Evolutionary conservation across 1,284 basidiomycete species (phyloP).

Genomic region (Cryptococcus maquisensis): DNA sequence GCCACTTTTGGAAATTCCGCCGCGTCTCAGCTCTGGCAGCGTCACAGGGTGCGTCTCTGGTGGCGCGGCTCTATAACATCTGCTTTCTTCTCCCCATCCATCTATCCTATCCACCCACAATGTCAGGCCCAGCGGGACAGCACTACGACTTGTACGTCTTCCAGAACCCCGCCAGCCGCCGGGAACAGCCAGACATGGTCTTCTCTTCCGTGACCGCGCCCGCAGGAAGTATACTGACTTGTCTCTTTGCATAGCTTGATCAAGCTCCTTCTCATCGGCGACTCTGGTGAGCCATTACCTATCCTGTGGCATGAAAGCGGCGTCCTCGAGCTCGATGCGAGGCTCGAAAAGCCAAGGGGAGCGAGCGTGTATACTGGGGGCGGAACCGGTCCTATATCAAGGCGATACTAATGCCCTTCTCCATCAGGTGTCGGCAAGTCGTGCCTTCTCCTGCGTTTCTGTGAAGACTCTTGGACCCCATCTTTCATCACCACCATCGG

Average conservation of each 20-base stretch:
- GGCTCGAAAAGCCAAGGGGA: neutral
- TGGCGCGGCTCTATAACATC: neutral
- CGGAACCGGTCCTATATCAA: neutral
- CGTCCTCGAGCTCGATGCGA: too few relatives aligned
- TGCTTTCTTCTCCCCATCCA: neutral
- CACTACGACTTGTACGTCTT: slow-evolving; percentile 49
- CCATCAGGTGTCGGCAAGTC: slow-evolving; percentile 90
- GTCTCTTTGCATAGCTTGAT: slow-evolving; percentile 57
- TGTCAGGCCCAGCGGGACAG: slow-evolving; percentile 39
- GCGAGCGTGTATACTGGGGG: neutral
- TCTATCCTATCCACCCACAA: slow-evolving; percentile 2
- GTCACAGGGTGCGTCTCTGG: neutral
- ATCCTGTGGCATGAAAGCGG: neutral
- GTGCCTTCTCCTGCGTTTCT: slow-evolving; percentile 95
- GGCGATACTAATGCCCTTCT: neutral
- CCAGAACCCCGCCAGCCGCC: neutral
- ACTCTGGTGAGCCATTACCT: slow-evolving; percentile 66
- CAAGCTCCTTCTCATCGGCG: slow-evolving; percentile 95
- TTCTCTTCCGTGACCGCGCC: neutral
- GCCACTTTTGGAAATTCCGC: slow-evolving; percentile 1
- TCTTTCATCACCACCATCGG: slow-evolving; percentile 99
- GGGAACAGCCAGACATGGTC: neutral
- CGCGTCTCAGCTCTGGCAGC: neutral
- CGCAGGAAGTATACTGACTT: neutral
- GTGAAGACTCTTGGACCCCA: slow-evolving; percentile 99